Evolutionary conservation across 2,329 filamentous ascomycete genomes (phyloP), one percentile per base, ranked within the genome.

Genomic region (Colletotrichum sp.): DNA sequence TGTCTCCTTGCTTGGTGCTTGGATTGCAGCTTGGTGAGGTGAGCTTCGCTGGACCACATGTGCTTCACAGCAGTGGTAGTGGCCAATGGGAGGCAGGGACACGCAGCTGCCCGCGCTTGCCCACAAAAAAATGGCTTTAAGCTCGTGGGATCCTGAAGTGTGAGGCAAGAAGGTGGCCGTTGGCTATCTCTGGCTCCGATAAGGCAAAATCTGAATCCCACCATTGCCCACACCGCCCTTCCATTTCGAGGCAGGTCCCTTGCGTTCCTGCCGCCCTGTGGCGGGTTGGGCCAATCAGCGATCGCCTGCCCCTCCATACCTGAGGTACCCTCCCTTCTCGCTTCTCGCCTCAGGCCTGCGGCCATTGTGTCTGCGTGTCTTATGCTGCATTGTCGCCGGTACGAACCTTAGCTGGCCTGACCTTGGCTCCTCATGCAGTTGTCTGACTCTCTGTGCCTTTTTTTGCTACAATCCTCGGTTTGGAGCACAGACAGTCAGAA

Each of bases 211-310:
- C 68, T 66, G 36, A 36, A 36, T 75, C 55, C 63, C 68, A 30
- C 69, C 15, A 26, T 39, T 44, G 34, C 24, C 22, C 59, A 69
- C 70, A 75, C 73, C 73, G 73, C 73, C 73, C 73, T 75, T 75
- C 73, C 73, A 65, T 73, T 64, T 75, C 73, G 65, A 75, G 70
- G 64, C 28, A 73, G 70, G 73, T 73, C 59, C 72, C 73, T 48
- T 73, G 73, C 70, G 73, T 75, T 73, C 73, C 69, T 73, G 73
- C 64, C 64, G 70, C 69, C 44, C 57, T 52, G 24, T 9, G 28
- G 32, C 15, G 22, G 24, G 28, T 24, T 39, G 70, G 34, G 22
- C 73, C 73, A 75, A 68, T 75, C 18, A 60, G 8, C n/a, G 44
- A 28, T 32, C 24, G 59, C 5, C 22, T 69, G 65, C 52, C 73